Evolutionary conservation across 2,329 filamentous ascomycete species (phyloP), one percentile per base, ranked within the genome.

Genomic region (Colletotrichum eremochloae): DNA sequence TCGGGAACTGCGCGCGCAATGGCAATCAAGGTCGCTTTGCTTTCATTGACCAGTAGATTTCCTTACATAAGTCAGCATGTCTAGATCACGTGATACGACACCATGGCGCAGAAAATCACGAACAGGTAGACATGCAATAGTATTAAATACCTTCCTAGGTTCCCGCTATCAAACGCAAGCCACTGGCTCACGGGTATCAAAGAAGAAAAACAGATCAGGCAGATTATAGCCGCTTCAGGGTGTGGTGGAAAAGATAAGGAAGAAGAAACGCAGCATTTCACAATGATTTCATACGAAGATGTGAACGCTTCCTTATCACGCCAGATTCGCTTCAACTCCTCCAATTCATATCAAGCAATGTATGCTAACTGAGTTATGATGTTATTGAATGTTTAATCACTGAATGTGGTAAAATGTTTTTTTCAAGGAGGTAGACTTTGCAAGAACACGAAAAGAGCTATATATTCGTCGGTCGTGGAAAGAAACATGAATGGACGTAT

Each of bases 51-150:
- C 70, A 72, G 66, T 72, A 72, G 67, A 64, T 64, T 70, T 60
- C 44, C 60, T 72, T 65, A 70, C 66, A 70, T 72, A 72, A 72
- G 66, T 70, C 70, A 72, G 67, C 70, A 61, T n/a, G 8, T 2
- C 0, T 0, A 0, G 4, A 5, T 70, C 70, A 72, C 70, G 70
- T 72, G 70, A 72, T 8, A 5, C 5, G 1, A 1, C 1, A 20
- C 14, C 15, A 38, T 46, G 24, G 44, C 2, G 14, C 11, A 46
- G 31, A 24, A 24, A 24, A 40, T 40, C 29, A 9, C 38, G 44
- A 63, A 18, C 12, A 33, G 12, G 24, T 14, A 15, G n/a, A 52
- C 24, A 15, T 14, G n/a, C 5, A 12, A 52, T 29, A 50, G 4
- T 24, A 24, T 2, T 18, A 42, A 1, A 7, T 44, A 44, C 1